These are phyloP conservation scores for Kwoniella shandongensis DNA, from an alignment of 768 basidiomycete species.

Conservation along the genomic window DNA sequence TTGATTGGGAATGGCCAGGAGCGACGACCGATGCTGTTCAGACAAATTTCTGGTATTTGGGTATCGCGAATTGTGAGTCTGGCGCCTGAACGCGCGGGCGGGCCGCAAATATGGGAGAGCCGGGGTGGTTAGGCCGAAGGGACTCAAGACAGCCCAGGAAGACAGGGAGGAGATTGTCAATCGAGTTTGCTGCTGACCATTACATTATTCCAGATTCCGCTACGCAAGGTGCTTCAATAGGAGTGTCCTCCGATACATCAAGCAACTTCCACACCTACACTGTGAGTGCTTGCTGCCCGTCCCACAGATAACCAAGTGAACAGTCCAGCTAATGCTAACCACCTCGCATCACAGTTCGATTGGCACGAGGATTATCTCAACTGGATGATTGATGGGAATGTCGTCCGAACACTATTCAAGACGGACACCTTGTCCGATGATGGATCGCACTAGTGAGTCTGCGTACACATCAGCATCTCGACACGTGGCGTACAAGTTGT, in stretches of 20 bases:
- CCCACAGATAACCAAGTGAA: too few species aligned
- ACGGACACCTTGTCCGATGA: constrained; percentile 59
- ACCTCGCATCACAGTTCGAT: constrained; percentile 61
- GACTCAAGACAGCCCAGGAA: not conserved
- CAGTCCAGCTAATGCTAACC: not conserved
- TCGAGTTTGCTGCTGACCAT: not conserved
- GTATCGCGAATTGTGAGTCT: constrained; percentile 40
- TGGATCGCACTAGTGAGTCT: constrained; percentile 14
- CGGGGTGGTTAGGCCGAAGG: not conserved
- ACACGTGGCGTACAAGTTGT: too few species aligned
- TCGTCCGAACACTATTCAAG: constrained; percentile 68
- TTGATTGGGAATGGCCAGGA: constrained; percentile 49
- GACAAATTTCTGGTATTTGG: constrained; percentile 61
- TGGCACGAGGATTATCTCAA: constrained; percentile 71
- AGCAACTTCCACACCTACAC: constrained; percentile 40
- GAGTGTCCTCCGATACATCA: constrained; percentile 27
- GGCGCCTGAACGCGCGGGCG: too few species aligned
- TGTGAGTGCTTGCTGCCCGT: constrained; percentile 21
- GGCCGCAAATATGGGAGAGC: not conserved
- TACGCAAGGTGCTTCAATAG: constrained; percentile 24
- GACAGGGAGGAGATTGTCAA: too few species aligned
- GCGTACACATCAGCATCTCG: not conserved
- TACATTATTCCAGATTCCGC: constrained; percentile 25
- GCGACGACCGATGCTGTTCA: constrained; percentile 65
- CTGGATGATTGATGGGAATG: constrained; percentile 70